phyloP scores from a whole-genome alignment of 2,329 filamentous ascomycete species.

The Aspergillus oerlinghausenensis region DNA sequence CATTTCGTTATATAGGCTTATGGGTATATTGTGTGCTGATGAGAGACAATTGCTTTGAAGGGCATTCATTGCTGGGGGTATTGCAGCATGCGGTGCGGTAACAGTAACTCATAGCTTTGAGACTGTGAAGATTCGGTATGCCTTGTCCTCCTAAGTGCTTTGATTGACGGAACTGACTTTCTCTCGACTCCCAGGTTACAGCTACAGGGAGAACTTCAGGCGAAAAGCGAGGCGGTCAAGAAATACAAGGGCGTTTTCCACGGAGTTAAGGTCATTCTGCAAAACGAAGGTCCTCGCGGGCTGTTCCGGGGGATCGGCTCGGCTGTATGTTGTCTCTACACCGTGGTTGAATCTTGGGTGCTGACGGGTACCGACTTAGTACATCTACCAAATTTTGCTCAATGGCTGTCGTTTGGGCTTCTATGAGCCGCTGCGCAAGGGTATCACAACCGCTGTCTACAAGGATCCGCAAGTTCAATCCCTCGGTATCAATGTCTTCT shows the following conservation, averaged over 20 bases:
- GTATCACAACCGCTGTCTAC: slow-evolving; percentile 65
- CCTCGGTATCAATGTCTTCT: slow-evolving; percentile 87
- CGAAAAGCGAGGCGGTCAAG: slow-evolving; percentile 76
- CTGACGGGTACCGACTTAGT: slow-evolving; percentile 46
- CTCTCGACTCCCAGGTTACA: slow-evolving; percentile 64
- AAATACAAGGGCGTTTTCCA: slow-evolving; percentile 90
- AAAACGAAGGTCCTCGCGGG: slow-evolving; percentile 81
- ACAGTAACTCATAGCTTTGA: slow-evolving; percentile 98
- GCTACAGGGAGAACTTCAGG: slow-evolving; percentile 89
- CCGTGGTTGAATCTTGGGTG: background rate
- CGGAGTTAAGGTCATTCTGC: slow-evolving; percentile 81
- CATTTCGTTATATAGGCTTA: background rate
- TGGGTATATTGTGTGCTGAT: slow-evolving; percentile 8
- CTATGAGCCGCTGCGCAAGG: slow-evolving; percentile 87
- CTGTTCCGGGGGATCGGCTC: slow-evolving; percentile 85
- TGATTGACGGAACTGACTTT: slow-evolving; percentile 1
- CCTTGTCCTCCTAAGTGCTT: background rate
- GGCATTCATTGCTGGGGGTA: slow-evolving; percentile 91
- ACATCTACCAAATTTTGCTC: slow-evolving; percentile 91
- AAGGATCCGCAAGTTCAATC: slow-evolving; percentile 72
- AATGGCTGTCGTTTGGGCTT: slow-evolving; percentile 96
- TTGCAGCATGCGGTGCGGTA: slow-evolving; percentile 94
- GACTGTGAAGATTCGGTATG: slow-evolving; percentile 94
- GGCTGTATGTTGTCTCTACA: slow-evolving; percentile 50
- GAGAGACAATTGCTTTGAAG: slow-evolving; percentile 36